phyloP scores from a whole-genome alignment of 2,329 filamentous ascomycete genomes.

The Podosphaera aphanis region DNA sequence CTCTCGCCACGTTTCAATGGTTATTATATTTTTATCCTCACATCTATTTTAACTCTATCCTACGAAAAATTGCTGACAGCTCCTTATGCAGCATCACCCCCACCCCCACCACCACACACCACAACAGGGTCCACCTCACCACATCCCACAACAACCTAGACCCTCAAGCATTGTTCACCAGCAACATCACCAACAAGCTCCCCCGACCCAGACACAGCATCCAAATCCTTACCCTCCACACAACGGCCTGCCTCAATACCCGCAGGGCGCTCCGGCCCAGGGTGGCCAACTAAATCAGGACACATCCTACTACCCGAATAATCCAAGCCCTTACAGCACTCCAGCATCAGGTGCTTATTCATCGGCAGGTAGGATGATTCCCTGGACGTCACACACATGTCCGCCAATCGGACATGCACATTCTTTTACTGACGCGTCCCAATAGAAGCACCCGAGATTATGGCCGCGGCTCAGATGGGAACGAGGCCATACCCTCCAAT shows the following conservation, averaged over 20 bases:
- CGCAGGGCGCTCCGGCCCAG: slow-evolving; percentile 36
- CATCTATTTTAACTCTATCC: slow-evolving; percentile 6
- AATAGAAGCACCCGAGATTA: slow-evolving; percentile 38
- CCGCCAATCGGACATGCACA: neutral
- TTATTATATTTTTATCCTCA: slow-evolving; percentile 12
- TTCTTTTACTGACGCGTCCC: slow-evolving; percentile 8
- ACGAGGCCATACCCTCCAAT: slow-evolving; percentile 59
- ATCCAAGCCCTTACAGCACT: slow-evolving; percentile 64
- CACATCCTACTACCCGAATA: slow-evolving; percentile 56
- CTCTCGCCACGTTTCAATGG: slow-evolving; percentile 15
- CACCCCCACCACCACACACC: slow-evolving; percentile 39
- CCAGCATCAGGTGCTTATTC: slow-evolving; percentile 64
- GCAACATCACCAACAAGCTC: slow-evolving; percentile 40
- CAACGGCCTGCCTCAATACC: slow-evolving; percentile 46
- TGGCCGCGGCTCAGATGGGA: slow-evolving; percentile 45
- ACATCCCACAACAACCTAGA: slow-evolving; percentile 45
- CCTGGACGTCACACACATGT: slow-evolving; percentile 4
- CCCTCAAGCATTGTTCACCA: slow-evolving; percentile 52
- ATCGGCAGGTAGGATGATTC: slow-evolving; percentile 42
- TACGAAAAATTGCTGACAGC: slow-evolving; percentile 11
- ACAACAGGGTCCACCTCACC: slow-evolving; percentile 44
- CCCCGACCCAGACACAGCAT: slow-evolving; percentile 31
- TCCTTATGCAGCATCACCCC: slow-evolving; percentile 42
- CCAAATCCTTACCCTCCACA: slow-evolving; percentile 43
- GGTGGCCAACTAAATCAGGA: slow-evolving; percentile 40